Percentiles rank a stretch among this genome's conserved stretches.
These are phyloP conservation scores for Chaetomium olivaceum DNA, from an alignment of 2,329 filamentous ascomycete genomes.

Conservation along the genomic window DNA sequence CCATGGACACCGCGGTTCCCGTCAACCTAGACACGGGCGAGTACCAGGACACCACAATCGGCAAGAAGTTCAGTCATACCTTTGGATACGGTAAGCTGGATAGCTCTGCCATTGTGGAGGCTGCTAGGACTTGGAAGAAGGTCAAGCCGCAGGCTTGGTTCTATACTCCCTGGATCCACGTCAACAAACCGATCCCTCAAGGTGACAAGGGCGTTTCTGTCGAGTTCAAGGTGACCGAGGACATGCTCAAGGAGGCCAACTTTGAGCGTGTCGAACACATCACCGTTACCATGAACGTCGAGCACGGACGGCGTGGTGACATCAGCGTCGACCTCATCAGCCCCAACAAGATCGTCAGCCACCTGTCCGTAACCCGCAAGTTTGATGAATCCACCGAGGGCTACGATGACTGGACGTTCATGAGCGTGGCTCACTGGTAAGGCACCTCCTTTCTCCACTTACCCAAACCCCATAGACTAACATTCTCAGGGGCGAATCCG, in stretches of 20 bases:
- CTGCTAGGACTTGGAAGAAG: conserved; percentile 78
- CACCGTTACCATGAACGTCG: conserved; percentile 95
- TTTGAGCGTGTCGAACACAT: conserved; percentile 88
- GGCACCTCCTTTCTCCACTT: conserved; percentile 35
- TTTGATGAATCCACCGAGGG: conserved; percentile 67
- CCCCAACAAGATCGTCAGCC: conserved; percentile 76
- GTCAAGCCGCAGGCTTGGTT: conserved; percentile 97
- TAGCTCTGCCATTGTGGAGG: conserved; percentile 79
- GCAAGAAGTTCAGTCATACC: conserved; percentile 87
- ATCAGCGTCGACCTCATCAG: conserved; percentile 89
- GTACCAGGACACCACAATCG: conserved; percentile 80
- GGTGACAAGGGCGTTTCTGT: conserved; percentile 77
- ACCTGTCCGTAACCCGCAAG: conserved; percentile 74
- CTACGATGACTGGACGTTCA: conserved; percentile 97
- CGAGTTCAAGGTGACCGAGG: conserved; percentile 76
- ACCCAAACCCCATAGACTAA: conserved; percentile 36
- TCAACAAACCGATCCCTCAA: conserved; percentile 82
- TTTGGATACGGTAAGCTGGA: conserved; percentile 97
- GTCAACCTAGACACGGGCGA: conserved; percentile 70
- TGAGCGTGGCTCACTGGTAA: conserved; percentile 95
- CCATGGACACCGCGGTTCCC: conserved; percentile 79
- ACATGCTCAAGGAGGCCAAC: conserved; percentile 81
- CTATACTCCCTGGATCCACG: conserved; percentile 90
- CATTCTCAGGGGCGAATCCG: conserved; percentile 73
- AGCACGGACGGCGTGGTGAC: conserved; percentile 84